Evolutionary conservation across 2,329 filamentous ascomycete species (phyloP), one percentile per base, ranked within the genome.

Genomic region (Diaporthe destruens): DNA sequence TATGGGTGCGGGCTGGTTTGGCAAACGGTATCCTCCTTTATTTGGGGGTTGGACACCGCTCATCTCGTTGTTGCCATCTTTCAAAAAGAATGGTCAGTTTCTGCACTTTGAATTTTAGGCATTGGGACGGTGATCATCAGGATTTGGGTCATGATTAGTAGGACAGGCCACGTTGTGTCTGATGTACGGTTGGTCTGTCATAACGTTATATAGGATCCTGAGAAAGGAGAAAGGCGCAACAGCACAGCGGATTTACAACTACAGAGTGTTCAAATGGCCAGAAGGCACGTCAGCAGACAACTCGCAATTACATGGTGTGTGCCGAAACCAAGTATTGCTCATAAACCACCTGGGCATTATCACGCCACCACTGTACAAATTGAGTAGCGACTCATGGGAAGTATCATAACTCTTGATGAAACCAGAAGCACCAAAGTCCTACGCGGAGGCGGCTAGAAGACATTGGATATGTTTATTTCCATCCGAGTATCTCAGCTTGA

Each of bases 401-500:
- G 2, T 20, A 14, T 44, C 42, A 44, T 20, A 20, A 16, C 36
- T n/a, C 12, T n/a, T n/a, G 53, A 34, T 6, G 14, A 34, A 8
- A 3, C 34, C 36, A 36, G 7, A n/a, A 6, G 34, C 20, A 56
- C 7, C 5, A 6, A 29, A 29, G 23, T 9, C 36, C 36, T 39
- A 4, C 3, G 12, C 12, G 36, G 36, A 12, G 36, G 36, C 36
- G 36, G 4, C 1, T 3, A 12, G 36, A 3, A 12, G 36, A 39
- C 36, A 39, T 1, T 3, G 12, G 9, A 2, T 8, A 8, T 75
- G 16, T 12, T 23, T 49, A 83, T 76, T 85, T 85, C 82, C 82
- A 83, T 7, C 76, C 83, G 1, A 84, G 76, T n/a, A 83, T 80
- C 74, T 84, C 82, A 20, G 76, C 76, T 75, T 84, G 80, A 68